Evolutionary conservation across 1,284 basidiomycete species (phyloP).

Genomic region (Grifola frondosa): DNA sequence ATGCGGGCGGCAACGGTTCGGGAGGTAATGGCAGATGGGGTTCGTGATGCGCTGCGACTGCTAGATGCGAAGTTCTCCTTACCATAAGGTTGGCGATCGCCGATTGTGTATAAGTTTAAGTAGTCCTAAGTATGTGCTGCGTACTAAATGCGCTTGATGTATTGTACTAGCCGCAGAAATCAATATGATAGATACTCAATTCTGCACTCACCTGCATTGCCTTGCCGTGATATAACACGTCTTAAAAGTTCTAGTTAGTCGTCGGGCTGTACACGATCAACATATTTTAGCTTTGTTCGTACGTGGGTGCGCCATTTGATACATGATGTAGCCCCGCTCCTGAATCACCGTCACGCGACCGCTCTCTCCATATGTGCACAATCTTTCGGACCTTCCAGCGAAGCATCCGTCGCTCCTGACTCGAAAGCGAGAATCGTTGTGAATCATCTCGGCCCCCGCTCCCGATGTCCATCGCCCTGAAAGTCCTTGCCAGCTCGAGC

Average conservation of each 20-base stretch:
- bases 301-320: slow-evolving; percentile 8
- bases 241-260: too few species aligned
- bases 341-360: slow-evolving; percentile 2
- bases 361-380: slow-evolving; percentile 10
- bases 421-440: too few species aligned
- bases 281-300: slow-evolving; percentile 11
- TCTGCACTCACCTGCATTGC: slow-evolving; percentile 2
- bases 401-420: slow-evolving; percentile 19
- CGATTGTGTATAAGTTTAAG: slow-evolving; percentile 5
- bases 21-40: slow-evolving; percentile 76
- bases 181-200: too few species aligned
- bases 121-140: slow-evolving; percentile 7
- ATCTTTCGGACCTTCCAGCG: slow-evolving; percentile 25
- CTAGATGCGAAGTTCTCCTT: slow-evolving; percentile 67
- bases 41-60: slow-evolving; percentile 75
- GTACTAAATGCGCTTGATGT: slow-evolving; percentile 3
- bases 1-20: slow-evolving; percentile 59
- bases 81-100: too few species aligned
- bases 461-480: slow-evolving; percentile 39
- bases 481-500: slow-evolving; percentile 41
- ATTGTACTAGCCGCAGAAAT: slow-evolving; percentile 3
- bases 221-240: too few species aligned
- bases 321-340: slow-evolving; percentile 10
- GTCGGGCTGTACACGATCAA: slow-evolving; percentile 11
- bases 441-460: slow-evolving; percentile 5